These are phyloP conservation scores for Massariosphaeria phaeospora DNA, from an alignment of 495 filamentous ascomycete genomes.

Conservation along the genomic window DNA sequence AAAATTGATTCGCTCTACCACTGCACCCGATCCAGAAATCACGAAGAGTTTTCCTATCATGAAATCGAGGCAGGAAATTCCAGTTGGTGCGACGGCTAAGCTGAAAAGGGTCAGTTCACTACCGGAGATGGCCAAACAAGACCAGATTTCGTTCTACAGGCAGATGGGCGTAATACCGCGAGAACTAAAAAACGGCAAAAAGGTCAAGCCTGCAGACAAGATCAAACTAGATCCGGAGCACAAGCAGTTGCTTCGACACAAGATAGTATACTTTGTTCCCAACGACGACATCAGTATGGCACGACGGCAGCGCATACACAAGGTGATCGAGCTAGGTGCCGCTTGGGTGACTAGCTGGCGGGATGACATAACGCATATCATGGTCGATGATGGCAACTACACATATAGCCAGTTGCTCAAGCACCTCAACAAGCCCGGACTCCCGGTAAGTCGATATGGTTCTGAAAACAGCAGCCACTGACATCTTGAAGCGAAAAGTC, in stretches of 20 bases:
- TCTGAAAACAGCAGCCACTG: not conserved
- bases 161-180: constrained; percentile 13
- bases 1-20: constrained; percentile 6
- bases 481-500: constrained; percentile 43
- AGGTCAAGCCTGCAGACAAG: constrained; percentile 8
- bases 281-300: constrained; percentile 65
- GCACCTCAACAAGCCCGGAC: constrained; percentile 48
- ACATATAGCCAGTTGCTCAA: constrained; percentile 61
- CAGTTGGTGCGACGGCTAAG: not conserved
- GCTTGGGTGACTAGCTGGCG: constrained; percentile 55
- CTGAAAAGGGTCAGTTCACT: constrained; percentile 14
- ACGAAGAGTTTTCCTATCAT: constrained; percentile 5
- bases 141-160: constrained; percentile 18
- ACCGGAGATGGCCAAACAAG: not conserved
- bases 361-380: constrained; percentile 57
- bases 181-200: constrained; percentile 12
- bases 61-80: not conserved
- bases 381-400: constrained; percentile 65
- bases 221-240: constrained; percentile 22
- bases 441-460: constrained; percentile 47
- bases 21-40: constrained; percentile 1
- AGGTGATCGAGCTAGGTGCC: constrained; percentile 71
- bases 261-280: constrained; percentile 60
- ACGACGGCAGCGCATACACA: constrained; percentile 65
- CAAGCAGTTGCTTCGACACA: constrained; percentile 20